Conservation (phyloP, 2,329 filamentous ascomycete species). For the Cercospora canescens region DNA sequence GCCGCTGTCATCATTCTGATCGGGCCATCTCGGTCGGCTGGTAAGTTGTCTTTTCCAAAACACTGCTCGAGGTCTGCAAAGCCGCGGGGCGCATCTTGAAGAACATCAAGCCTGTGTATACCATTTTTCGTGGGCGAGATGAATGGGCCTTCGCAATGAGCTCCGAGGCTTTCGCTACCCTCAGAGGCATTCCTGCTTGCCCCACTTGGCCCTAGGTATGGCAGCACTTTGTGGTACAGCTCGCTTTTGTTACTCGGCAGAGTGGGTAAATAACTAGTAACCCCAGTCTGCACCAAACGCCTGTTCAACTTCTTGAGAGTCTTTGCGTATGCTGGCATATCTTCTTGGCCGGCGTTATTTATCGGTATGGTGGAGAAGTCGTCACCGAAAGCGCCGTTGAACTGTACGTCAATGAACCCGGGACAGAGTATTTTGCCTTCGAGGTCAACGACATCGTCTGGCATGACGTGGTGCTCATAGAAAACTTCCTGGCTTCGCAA, state of each 20-base stretch:
- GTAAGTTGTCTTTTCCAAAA: slow-evolving; percentile 72
- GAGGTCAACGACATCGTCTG: slow-evolving; percentile 76
- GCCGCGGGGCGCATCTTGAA: slow-evolving; percentile 61
- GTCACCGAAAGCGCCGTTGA: slow-evolving; percentile 91
- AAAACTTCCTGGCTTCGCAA: slow-evolving; percentile 66
- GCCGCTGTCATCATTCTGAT: slow-evolving; percentile 85
- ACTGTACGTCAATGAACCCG: slow-evolving; percentile 85
- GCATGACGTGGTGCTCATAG: slow-evolving; percentile 67
- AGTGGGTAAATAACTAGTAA: slow-evolving; percentile 86
- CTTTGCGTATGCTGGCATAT: slow-evolving; percentile 66
- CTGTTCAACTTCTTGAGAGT: slow-evolving; percentile 71
- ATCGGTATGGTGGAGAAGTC: slow-evolving; percentile 78
- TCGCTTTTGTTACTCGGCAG: slow-evolving; percentile 78
- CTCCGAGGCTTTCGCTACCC: slow-evolving; percentile 84
- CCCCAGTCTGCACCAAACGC: slow-evolving; percentile 72
- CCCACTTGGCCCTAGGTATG: slow-evolving; percentile 74
- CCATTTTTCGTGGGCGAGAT: slow-evolving; percentile 81
- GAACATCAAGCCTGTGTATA: slow-evolving; percentile 74
- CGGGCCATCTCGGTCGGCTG: slow-evolving; percentile 37
- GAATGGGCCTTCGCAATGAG: slow-evolving; percentile 90
- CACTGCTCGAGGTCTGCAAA: slow-evolving; percentile 67
- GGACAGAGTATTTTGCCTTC: slow-evolving; percentile 80
- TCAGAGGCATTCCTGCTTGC: slow-evolving; percentile 58
- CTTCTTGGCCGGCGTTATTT: slow-evolving; percentile 14
- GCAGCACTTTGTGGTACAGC: slow-evolving; percentile 79